A percentile compares a stretch with the other conserved stretches of the same genome.
These are phyloP conservation scores for Acrocalymma vagum DNA, from an alignment of 2,329 filamentous ascomycete genomes.

Conservation along the genomic window DNA sequence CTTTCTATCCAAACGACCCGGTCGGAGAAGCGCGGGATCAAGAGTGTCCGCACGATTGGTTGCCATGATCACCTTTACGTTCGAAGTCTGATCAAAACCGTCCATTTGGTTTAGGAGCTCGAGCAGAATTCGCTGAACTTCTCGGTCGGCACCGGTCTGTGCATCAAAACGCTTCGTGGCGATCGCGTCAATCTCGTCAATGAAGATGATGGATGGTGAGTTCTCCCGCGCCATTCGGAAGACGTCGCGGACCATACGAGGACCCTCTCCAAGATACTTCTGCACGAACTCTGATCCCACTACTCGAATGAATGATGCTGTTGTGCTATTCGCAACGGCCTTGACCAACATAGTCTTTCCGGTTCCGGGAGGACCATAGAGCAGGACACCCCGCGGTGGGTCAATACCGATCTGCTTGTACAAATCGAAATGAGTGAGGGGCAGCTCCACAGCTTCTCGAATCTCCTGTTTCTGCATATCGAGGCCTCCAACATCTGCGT, in stretches of 20 bases:
- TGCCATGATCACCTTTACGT: slow-evolving; percentile 99
- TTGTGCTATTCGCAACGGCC: slow-evolving; percentile 97
- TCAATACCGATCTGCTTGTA: slow-evolving; percentile 99
- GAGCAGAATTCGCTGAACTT: slow-evolving; percentile 97
- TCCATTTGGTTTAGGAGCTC: slow-evolving; percentile 99
- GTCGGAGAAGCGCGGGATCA: slow-evolving; percentile 91
- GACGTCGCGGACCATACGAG: slow-evolving; percentile 98
- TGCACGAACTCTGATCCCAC: slow-evolving; percentile 99
- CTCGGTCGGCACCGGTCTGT: slow-evolving; percentile 95
- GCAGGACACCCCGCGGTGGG: slow-evolving; percentile 91
- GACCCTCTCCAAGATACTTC: slow-evolving; percentile 97
- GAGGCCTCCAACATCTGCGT: slow-evolving; percentile 94
- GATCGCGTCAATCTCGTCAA: slow-evolving; percentile 98
- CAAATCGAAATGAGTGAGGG: slow-evolving; percentile 95
- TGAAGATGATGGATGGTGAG: slow-evolving; percentile 98
- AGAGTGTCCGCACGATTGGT: slow-evolving; percentile 98
- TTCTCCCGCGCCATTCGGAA: slow-evolving; percentile 99
- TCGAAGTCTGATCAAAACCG: slow-evolving; percentile 97
- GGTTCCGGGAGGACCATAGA: slow-evolving; percentile 95
- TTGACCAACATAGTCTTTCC: slow-evolving; percentile 99
- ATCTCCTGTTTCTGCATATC: slow-evolving; percentile 99
- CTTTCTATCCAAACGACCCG: slow-evolving; percentile 95
- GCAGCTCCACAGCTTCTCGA: slow-evolving; percentile 94
- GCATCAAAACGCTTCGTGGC: slow-evolving; percentile 99
- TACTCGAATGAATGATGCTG: slow-evolving; percentile 96